phyloP scores from a whole-genome alignment of 768 basidiomycete species.

The Psilocybe sp. region DNA sequence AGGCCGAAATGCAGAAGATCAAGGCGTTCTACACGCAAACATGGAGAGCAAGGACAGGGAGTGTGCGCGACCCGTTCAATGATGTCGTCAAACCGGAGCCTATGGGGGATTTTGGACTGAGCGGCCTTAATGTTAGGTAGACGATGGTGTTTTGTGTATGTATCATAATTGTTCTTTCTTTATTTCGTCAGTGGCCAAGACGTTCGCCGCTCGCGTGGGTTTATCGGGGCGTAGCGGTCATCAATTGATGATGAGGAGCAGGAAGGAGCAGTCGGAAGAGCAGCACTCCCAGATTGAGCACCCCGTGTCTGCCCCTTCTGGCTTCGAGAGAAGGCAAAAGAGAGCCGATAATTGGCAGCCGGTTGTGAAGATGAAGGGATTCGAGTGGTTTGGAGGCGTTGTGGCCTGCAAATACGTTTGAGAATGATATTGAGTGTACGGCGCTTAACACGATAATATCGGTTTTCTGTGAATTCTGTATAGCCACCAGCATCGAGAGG shows the following conservation, averaged over 20 bases:
- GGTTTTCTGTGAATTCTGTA: too few species aligned
- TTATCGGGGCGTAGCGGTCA: neutral
- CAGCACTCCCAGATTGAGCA: too few species aligned
- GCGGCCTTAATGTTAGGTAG: conserved; percentile 39
- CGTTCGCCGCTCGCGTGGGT: neutral
- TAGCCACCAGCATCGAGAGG: too few species aligned
- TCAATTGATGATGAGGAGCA: neutral
- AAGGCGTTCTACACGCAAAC: conserved; percentile 73
- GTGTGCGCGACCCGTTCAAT: conserved; percentile 80
- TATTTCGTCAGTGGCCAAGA: neutral
- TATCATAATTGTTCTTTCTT: conserved; percentile 2
- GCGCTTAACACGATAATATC: too few species aligned
- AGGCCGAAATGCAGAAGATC: conserved; percentile 74
- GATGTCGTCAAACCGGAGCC: conserved; percentile 33
- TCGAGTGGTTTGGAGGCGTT: too few species aligned
- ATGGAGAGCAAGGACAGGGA: conserved; percentile 79
- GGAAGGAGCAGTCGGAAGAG: too few species aligned
- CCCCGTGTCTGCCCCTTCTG: too few species aligned
- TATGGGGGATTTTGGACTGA: conserved; percentile 38
- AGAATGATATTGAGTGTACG: too few species aligned
- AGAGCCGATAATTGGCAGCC: too few species aligned
- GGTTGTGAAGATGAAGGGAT: too few species aligned
- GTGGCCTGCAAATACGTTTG: too few species aligned
- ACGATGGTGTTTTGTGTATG: neutral
- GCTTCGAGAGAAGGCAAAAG: too few species aligned